Conservation (phyloP, 2,329 filamentous ascomycete species). For the Annulohypoxylon truncatum region DNA sequence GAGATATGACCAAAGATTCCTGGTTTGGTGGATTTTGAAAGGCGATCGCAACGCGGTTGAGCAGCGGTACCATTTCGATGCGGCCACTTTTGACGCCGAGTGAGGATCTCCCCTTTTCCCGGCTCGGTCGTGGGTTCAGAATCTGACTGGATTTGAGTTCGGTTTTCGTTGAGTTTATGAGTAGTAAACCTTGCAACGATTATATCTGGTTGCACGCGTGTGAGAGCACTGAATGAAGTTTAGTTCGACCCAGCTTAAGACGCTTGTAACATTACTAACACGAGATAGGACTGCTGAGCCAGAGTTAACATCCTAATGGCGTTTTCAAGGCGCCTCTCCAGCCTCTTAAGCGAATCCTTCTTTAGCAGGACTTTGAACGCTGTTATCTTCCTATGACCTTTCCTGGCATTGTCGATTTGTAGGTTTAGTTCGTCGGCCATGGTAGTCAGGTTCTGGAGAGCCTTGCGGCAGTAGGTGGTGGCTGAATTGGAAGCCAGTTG, state of each 20-base stretch:
- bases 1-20: conserved; percentile 14
- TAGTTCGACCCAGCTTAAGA: background rate
- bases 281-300: conserved; percentile 42
- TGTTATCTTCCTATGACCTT: conserved; percentile 7
- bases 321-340: conserved; percentile 39
- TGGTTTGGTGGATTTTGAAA: background rate
- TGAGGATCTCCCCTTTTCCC: background rate
- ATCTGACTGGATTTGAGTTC: background rate
- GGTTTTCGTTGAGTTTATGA: background rate
- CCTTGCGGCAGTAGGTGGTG: conserved; percentile 41
- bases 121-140: background rate
- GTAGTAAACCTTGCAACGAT: conserved; percentile 34
- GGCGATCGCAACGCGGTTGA: background rate
- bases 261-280: conserved; percentile 25
- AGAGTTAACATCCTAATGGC: conserved; percentile 38
- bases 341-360: conserved; percentile 35
- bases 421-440: conserved; percentile 38
- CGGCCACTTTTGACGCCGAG: background rate
- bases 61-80: background rate
- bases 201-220: conserved; percentile 37
- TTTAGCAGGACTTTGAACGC: conserved; percentile 36
- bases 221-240: conserved; percentile 32
- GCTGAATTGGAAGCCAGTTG: conserved; percentile 24
- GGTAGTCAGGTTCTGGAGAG: conserved; percentile 33
- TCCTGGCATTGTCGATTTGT: conserved; percentile 23